Conservation (phyloP, 768 basidiomycete genomes). For the Lactarius akahatsu region DNA sequence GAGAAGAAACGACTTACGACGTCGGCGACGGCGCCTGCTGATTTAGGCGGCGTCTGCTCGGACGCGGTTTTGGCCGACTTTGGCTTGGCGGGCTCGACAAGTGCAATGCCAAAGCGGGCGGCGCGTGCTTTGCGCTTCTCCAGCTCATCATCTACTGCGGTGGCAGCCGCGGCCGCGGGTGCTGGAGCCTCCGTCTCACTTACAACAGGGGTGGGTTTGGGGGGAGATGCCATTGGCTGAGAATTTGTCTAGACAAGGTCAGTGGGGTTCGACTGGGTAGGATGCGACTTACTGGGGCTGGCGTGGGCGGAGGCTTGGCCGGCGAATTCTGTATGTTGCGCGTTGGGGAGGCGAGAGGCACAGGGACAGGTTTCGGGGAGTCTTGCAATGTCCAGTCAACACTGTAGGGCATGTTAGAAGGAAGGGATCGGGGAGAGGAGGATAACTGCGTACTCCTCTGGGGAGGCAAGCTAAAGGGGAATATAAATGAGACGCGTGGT, state of each 20-base stretch:
- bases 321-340: background rate
- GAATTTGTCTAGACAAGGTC: constrained; percentile 8
- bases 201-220: constrained; percentile 2
- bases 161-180: constrained; percentile 17
- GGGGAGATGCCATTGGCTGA: constrained; percentile 2
- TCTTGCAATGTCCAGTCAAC: constrained; percentile 18
- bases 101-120: constrained; percentile 67
- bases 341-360: constrained; percentile 11
- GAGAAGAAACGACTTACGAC: background rate
- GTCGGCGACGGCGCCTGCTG: constrained; percentile 19
- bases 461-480: constrained; percentile 35
- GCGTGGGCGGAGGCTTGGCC: background rate
- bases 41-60: constrained; percentile 25
- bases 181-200: constrained; percentile 3
- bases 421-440: constrained; percentile 4
- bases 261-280: background rate
- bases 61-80: constrained; percentile 27
- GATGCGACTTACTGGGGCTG: constrained; percentile 1
- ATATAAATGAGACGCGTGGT: constrained; percentile 19
- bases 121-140: constrained; percentile 62
- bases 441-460: constrained; percentile 34
- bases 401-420: constrained; percentile 1
- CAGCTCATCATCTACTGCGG: constrained; percentile 46
- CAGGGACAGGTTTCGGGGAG: background rate
- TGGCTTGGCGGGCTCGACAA: constrained; percentile 45